These are phyloP conservation scores for Gentiana straminea DNA, from an alignment of 257 asterid species.

Conservation along the genomic window DNA sequence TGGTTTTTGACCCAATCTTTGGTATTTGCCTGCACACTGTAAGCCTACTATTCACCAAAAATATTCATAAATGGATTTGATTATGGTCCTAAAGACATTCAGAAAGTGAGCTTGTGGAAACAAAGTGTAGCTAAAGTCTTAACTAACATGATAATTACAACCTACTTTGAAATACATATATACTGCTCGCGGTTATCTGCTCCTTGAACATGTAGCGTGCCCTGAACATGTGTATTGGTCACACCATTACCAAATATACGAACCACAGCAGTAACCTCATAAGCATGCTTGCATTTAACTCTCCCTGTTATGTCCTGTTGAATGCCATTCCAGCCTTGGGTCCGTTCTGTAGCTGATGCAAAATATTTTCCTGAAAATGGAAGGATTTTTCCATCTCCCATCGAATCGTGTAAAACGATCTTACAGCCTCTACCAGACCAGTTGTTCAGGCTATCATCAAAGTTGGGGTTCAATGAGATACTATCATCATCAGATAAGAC, in stretches of 20 bases:
- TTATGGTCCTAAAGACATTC: too few relatives aligned
- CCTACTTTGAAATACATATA: constrained; percentile 62
- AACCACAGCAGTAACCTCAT: constrained; percentile 59
- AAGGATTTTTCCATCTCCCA: constrained; percentile 62
- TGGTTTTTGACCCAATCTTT: constrained; percentile 75
- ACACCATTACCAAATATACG: constrained; percentile 50
- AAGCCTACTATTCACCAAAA: neutral
- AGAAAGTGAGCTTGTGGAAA: too few relatives aligned
- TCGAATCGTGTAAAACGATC: constrained; percentile 45
- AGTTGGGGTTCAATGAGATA: constrained; percentile 53
- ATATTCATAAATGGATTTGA: too few relatives aligned
- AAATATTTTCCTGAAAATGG: constrained; percentile 71
- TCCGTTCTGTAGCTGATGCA: constrained; percentile 64
- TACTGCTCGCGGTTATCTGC: constrained; percentile 70
- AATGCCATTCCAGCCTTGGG: constrained; percentile 87
- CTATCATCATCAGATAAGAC: constrained; percentile 32
- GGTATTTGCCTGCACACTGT: constrained; percentile 79
- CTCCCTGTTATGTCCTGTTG: constrained; percentile 88
- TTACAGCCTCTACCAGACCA: constrained; percentile 96
- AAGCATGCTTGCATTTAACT: constrained; percentile 65
- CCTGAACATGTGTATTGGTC: constrained; percentile 43
- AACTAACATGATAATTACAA: neutral
- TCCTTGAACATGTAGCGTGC: constrained; percentile 63
- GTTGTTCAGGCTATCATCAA: constrained; percentile 58
- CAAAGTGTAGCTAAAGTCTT: too few relatives aligned